Percentiles rank a stretch among this genome's conserved stretches.
These are phyloP conservation scores for Sporisorium sorghi DNA, from an alignment of 1,284 basidiomycete species.

Conservation along the genomic window DNA sequence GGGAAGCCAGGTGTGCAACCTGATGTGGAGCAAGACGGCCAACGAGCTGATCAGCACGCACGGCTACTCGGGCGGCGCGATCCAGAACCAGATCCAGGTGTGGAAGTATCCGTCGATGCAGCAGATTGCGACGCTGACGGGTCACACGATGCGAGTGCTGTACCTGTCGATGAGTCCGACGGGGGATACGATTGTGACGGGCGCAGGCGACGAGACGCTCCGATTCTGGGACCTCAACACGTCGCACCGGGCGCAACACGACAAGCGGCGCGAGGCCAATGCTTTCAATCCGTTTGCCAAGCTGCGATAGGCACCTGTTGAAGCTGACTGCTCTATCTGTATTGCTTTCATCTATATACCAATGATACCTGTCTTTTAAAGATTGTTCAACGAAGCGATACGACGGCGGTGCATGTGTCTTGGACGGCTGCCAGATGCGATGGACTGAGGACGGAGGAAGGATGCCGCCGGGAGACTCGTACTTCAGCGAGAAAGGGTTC, in stretches of 20 bases:
- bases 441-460: no score
- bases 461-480: background rate
- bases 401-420: background rate
- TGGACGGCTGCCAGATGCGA: no score
- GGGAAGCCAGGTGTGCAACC: slow-evolving; percentile 82
- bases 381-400: background rate
- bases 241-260: slow-evolving; percentile 44
- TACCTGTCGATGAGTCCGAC: slow-evolving; percentile 97
- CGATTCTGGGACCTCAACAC: slow-evolving; percentile 79
- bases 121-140: slow-evolving; percentile 86
- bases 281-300: slow-evolving; percentile 65
- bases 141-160: slow-evolving; percentile 86
- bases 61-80: slow-evolving; percentile 90
- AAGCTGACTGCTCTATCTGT: background rate
- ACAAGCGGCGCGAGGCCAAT: slow-evolving; percentile 51
- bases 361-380: slow-evolving; percentile 15
- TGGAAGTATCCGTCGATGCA: slow-evolving; percentile 88
- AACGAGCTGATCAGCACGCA: slow-evolving; percentile 98
- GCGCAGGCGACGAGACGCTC: slow-evolving; percentile 96
- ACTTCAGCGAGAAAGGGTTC: background rate
- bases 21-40: slow-evolving; percentile 91
- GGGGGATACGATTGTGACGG: slow-evolving; percentile 96
- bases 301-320: slow-evolving; percentile 64
- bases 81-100: slow-evolving; percentile 97
- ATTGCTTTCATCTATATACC: slow-evolving; percentile 10